These are phyloP conservation scores for Kuraishia capsulata DNA, from an alignment of 805 yeast species.

Conservation along the genomic window DNA sequence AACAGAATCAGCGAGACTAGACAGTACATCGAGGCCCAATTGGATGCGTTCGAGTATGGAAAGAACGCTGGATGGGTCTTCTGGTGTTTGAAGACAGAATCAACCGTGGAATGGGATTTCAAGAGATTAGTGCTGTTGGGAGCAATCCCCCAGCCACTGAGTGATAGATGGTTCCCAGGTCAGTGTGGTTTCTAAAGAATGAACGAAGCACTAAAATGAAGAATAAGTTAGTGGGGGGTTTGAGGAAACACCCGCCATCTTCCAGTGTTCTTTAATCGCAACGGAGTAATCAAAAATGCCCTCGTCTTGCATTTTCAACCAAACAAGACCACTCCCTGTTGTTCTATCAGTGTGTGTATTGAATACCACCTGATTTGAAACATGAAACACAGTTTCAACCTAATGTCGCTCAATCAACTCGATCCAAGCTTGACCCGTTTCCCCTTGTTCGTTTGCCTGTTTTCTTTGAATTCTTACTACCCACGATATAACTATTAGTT, in stretches of 20 bases:
- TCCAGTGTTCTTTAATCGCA: background rate
- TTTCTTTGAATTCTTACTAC: no score
- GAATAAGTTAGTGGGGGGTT: background rate
- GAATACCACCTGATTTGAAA: no score
- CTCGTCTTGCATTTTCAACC: background rate
- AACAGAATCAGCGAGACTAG: slow-evolving; percentile 35
- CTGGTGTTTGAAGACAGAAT: slow-evolving; percentile 66
- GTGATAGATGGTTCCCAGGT: slow-evolving; percentile 57
- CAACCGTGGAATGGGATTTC: slow-evolving; percentile 62
- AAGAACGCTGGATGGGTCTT: slow-evolving; percentile 52
- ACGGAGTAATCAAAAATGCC: no score
- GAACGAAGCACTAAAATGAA: no score
- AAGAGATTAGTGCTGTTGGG: slow-evolving; percentile 35
- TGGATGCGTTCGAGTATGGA: slow-evolving; percentile 37
- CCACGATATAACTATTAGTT: no score
- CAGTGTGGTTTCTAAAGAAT: slow-evolving; percentile 41
- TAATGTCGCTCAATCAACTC: no score
- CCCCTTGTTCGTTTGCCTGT: no score
- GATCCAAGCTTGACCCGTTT: no score
- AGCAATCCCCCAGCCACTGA: slow-evolving; percentile 56
- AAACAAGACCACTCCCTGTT: no score
- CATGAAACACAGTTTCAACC: no score
- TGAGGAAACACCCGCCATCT: background rate
- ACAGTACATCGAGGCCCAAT: slow-evolving; percentile 50
- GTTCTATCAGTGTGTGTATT: no score